Evolutionary conservation across 139 green algal genomes (phyloP).

Genomic region (Microglena sp.): DNA sequence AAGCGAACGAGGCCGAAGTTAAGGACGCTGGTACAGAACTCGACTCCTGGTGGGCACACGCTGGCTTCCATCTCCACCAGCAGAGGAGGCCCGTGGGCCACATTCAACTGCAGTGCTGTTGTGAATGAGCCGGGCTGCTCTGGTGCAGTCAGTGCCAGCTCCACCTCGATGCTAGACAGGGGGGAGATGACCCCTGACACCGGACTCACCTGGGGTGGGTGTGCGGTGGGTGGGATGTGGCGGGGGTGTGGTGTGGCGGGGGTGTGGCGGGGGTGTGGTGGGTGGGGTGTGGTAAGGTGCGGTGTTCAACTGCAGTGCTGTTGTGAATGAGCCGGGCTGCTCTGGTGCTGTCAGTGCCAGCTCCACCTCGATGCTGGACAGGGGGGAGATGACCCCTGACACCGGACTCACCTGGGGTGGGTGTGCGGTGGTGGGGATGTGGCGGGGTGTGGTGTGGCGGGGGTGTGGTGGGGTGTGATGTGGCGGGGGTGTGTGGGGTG

Average conservation of each 20-base stretch:
- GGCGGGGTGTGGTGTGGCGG: too few species aligned
- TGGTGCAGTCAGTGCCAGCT: not conserved
- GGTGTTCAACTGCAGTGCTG: not conserved
- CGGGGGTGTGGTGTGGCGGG: too few species aligned
- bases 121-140: not conserved
- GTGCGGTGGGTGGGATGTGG: too few species aligned
- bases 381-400: too few species aligned
- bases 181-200: too few species aligned
- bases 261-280: too few species aligned
- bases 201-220: too few species aligned
- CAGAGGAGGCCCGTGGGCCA: conserved; percentile 8
- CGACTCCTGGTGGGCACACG: conserved; percentile 9
- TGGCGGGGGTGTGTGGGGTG: too few species aligned
- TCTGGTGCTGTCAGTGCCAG: not conserved
- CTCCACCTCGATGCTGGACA: not conserved
- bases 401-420: too few species aligned
- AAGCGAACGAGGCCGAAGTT: conserved; percentile 32
- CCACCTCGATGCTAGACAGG: not conserved
- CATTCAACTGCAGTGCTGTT: not conserved
- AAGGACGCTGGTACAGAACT: conserved; percentile 10
- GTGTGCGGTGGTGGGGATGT: too few species aligned
- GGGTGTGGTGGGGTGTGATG: too few species aligned
- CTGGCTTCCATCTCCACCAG: conserved; percentile 6
- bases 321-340: not conserved
- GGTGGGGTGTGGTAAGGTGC: too few species aligned